Evolutionary conservation across 1,284 basidiomycete species (phyloP), one percentile per base, ranked within the genome.

Genomic region (Tremellales sp.): DNA sequence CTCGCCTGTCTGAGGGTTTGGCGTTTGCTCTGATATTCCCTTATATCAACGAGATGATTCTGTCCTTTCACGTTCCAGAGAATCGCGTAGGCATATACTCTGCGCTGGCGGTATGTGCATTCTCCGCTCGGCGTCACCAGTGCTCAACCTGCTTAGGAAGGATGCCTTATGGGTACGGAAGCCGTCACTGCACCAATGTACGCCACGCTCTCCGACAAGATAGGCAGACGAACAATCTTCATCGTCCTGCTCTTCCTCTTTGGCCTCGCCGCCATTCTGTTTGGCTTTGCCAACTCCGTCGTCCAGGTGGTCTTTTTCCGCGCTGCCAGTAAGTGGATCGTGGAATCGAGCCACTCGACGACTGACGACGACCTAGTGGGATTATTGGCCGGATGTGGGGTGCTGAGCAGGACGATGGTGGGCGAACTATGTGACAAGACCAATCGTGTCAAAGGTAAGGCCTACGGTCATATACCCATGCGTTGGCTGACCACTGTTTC

Each of bases 21-120:
- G 65, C 60, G 14, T 67, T 48, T 40, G 52, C 58, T 3, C 57
- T 69, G 38, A 63, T 69, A 32, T 64, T 67, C 35, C 66, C 66
- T 2, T 69, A 69, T 54, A 61, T 69, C 45, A 67, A 67, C 39
- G 57, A 66, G 45, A 66, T 67, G 65, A 54, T 69, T 18, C 45
- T 50, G 13, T 57, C 53, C 9, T 65, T 67, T 45, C 63, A 65
- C 3, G 60, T 69, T 2, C 49, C 54, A 9, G 65, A 69, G 47
- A 53, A 60, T 27, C 50, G 52, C 4, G 58, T 69, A 3, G 66
- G 66, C 6, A 49, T 66, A 16, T 69, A 60, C 56, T 61, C 61
- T 5, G 63, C 61, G 0, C 54, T 56, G 7, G 62, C 64, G 6
- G 66, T 68, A 27, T 53, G 66, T 51, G 14, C 10, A 10, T 10